These are phyloP conservation scores for Mycena indigotica DNA, from an alignment of 768 basidiomycete species.

Conservation along the genomic window DNA sequence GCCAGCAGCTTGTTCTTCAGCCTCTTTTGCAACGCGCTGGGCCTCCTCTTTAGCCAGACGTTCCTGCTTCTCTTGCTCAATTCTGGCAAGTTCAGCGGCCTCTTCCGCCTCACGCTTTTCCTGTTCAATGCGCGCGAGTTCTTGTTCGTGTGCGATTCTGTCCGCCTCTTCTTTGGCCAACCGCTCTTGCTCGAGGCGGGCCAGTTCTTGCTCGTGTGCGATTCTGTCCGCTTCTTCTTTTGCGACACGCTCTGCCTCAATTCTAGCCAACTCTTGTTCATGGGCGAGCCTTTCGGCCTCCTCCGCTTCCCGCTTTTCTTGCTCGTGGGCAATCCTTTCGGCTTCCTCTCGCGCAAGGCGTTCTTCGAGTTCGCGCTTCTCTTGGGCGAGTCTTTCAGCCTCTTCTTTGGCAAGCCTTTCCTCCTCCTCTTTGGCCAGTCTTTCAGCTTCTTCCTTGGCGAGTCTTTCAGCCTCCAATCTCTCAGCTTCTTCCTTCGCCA, in stretches of 20 bases:
- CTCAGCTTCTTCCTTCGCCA: neutral
- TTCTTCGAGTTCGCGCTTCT: neutral
- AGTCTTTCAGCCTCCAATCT: neutral
- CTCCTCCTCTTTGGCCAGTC: too few relatives aligned
- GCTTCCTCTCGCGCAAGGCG: neutral
- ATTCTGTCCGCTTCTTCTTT: too few relatives aligned
- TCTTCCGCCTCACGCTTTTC: neutral
- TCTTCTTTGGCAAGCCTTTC: constrained; percentile 9
- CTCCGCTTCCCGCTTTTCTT: neutral
- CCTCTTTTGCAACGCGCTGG: neutral
- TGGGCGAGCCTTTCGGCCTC: too few relatives aligned
- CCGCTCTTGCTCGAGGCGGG: neutral
- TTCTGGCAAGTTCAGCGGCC: neutral
- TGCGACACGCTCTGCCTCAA: neutral
- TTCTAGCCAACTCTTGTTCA: too few relatives aligned
- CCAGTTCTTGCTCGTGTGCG: too few relatives aligned
- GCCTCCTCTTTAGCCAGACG: constrained; percentile 8
- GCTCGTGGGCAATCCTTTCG: neutral
- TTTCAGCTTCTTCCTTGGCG: constrained; percentile 1
- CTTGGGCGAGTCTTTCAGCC: neutral
- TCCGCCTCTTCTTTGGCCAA: neutral
- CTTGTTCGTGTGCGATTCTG: neutral
- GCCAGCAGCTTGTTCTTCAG: neutral
- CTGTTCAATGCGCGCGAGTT: neutral
- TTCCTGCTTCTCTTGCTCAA: neutral